phyloP scores from a whole-genome alignment of 106 monocot genomes.

The Dactylorhiza incarnata region DNA sequence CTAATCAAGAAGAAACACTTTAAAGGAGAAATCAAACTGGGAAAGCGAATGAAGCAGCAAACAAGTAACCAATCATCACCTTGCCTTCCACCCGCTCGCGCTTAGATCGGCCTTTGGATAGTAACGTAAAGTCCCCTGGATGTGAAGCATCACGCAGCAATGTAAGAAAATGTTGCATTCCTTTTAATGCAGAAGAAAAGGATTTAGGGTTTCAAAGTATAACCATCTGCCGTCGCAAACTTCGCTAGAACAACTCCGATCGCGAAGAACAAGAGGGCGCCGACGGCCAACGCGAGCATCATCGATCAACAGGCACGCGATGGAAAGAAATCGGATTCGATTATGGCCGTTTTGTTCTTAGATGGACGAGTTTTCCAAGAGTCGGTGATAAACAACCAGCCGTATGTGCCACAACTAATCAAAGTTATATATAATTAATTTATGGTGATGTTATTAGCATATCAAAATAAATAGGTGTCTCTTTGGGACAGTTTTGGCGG shows the following conservation, averaged over 20 bases:
- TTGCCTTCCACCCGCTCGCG: slow-evolving; percentile 56
- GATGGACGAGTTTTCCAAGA: no score
- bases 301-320: background rate
- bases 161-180: background rate
- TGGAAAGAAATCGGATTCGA: no score
- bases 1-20: slow-evolving; percentile 11
- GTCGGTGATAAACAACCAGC: no score
- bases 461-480: no score
- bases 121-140: slow-evolving; percentile 58
- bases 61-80: slow-evolving; percentile 13
- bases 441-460: no score
- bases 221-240: slow-evolving; percentile 62
- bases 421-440: no score
- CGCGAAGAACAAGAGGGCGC: slow-evolving; percentile 13
- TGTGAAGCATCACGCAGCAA: background rate
- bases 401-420: no score
- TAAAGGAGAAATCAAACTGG: background rate
- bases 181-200: background rate
- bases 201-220: background rate
- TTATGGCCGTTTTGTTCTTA: no score
- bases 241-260: slow-evolving; percentile 24
- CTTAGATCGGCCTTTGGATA: slow-evolving; percentile 47
- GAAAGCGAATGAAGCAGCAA: background rate
- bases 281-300: slow-evolving; percentile 18
- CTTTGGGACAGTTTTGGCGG: no score